A percentile compares a stretch with the other conserved stretches of the same genome.
These are phyloP conservation scores for Psilocybe cubensis DNA, from an alignment of 768 basidiomycete genomes.

Conservation along the genomic window DNA sequence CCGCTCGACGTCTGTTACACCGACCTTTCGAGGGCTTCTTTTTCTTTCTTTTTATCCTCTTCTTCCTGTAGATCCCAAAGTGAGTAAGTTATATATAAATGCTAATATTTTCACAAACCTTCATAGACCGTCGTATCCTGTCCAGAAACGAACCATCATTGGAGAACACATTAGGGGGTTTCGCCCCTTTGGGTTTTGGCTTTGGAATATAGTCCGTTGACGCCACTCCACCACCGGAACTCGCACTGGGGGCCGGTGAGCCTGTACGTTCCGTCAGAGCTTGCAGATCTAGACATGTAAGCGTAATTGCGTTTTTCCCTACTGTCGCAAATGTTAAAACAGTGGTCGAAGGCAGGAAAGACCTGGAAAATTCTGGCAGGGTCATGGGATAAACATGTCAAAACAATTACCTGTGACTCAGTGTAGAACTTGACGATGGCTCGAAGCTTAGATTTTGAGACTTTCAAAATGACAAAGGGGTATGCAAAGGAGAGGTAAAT, in stretches of 20 bases:
- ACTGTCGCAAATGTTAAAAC: background rate
- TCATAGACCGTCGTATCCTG: conserved; percentile 60
- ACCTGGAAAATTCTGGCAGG: background rate
- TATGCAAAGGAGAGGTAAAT: too few species aligned
- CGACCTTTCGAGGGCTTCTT: conserved; percentile 56
- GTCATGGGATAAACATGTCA: background rate
- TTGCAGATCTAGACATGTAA: background rate
- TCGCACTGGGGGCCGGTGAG: background rate
- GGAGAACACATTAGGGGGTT: conserved; percentile 58
- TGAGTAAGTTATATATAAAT: too few species aligned
- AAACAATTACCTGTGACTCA: too few species aligned
- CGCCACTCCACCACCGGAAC: background rate
- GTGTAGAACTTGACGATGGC: too few species aligned
- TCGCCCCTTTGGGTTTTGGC: conserved; percentile 5
- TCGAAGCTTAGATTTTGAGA: too few species aligned
- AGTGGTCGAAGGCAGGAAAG: background rate
- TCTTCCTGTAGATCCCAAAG: too few species aligned
- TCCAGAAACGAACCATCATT: conserved; percentile 74
- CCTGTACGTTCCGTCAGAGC: background rate
- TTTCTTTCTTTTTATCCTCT: conserved; percentile 57
- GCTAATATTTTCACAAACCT: conserved; percentile 37
- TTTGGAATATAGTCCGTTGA: background rate
- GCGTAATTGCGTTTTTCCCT: too few species aligned
- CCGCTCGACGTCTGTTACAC: background rate
- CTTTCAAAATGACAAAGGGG: too few species aligned